Evolutionary conservation across 2,329 filamentous ascomycete species (phyloP).

Genomic region (Fusarium pseudonygamai): DNA sequence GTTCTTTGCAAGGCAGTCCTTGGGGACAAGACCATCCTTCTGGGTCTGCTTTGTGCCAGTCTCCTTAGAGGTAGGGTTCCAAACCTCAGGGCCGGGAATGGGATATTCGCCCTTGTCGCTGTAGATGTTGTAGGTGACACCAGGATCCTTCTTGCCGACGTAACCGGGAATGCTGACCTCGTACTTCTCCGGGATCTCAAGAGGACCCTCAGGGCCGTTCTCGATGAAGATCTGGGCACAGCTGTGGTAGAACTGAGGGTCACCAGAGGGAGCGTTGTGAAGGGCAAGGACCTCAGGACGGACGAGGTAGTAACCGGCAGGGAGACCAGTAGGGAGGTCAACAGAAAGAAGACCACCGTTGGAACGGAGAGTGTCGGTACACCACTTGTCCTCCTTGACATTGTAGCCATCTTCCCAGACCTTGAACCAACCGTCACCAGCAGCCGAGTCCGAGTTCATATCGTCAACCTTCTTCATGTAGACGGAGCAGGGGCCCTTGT

Average conservation of each 20-base stretch:
- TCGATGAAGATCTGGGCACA: conserved; percentile 77
- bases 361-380: conserved; percentile 73
- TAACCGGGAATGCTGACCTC: conserved; percentile 74
- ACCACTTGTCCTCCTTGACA: conserved; percentile 66
- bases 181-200: conserved; percentile 57
- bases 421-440: conserved; percentile 80
- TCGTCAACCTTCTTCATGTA: conserved; percentile 76
- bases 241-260: conserved; percentile 78
- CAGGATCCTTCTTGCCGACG: conserved; percentile 62
- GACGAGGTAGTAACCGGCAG: conserved; percentile 75
- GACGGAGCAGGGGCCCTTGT: conserved; percentile 76
- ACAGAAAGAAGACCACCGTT: conserved; percentile 72
- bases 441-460: conserved; percentile 61
- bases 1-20: conserved; percentile 69
- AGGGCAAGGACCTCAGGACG: conserved; percentile 76
- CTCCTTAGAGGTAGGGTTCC: conserved; percentile 49
- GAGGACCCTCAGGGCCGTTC: conserved; percentile 54
- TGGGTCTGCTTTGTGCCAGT: conserved; percentile 34
- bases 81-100: conserved; percentile 66
- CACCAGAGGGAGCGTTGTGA: conserved; percentile 65
- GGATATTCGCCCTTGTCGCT: conserved; percentile 55
- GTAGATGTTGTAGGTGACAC: conserved; percentile 74
- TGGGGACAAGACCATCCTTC: conserved; percentile 61
- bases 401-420: conserved; percentile 77
- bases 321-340: conserved; percentile 67